Conservation (phyloP, 148 eudicot genomes). For the Amaranthus palmeri region DNA sequence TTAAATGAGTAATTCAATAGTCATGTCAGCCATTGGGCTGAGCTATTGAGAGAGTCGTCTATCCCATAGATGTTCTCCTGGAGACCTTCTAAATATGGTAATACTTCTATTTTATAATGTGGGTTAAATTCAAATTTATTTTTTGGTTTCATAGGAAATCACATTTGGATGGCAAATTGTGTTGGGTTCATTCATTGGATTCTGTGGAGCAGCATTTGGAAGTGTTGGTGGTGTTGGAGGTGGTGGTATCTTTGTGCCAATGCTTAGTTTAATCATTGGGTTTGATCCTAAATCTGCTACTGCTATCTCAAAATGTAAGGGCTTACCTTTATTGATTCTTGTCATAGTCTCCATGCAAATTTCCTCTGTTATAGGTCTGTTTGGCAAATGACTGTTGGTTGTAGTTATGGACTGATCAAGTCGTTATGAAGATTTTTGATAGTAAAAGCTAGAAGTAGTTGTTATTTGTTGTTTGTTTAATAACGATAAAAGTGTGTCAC, state of each 20-base stretch:
- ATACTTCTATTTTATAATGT: neutral
- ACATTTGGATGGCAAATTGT: slow-evolving; percentile 67
- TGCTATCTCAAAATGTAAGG: slow-evolving; percentile 93
- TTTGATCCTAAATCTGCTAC: slow-evolving; percentile 93
- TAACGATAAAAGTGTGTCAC: too few species aligned
- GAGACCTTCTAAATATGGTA: neutral
- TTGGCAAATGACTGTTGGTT: neutral
- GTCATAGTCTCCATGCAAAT: too few species aligned
- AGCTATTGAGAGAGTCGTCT: too few species aligned
- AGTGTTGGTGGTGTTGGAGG: slow-evolving; percentile 99
- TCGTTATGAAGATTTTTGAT: too few species aligned
- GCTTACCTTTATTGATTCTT: neutral
- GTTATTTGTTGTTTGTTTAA: too few species aligned
- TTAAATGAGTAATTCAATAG: too few species aligned
- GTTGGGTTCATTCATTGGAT: slow-evolving; percentile 63
- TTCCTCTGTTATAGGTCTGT: too few species aligned
- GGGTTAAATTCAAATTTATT: neutral
- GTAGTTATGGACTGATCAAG: neutral
- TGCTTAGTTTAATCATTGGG: slow-evolving; percentile 79
- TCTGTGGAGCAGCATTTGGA: slow-evolving; percentile 91
- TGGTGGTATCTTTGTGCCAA: slow-evolving; percentile 95
- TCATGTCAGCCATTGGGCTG: too few species aligned
- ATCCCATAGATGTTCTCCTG: too few species aligned
- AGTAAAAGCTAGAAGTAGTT: too few species aligned
- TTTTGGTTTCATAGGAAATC: slow-evolving; percentile 43